Base-by-base conservation (phyloP, 1,284 basidiomycete species). In the Pseudozyma hubeiensis region DNA sequence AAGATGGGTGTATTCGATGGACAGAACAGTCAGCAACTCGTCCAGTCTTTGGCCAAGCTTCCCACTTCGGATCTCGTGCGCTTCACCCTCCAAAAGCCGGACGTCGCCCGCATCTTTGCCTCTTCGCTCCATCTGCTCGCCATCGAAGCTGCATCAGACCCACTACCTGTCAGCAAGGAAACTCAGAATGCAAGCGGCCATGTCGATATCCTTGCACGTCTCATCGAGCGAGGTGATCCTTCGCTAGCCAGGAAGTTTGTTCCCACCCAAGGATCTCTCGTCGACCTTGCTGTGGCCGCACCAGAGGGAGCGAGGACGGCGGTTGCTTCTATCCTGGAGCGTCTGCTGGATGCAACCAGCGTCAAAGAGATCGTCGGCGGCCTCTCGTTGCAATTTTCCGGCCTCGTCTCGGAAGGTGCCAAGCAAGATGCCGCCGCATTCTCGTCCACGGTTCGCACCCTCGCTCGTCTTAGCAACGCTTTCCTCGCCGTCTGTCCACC, bases 201-300 rank as follows among this genome's bases (percentile, higher is more conserved):
- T 53, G 59, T 69, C 34, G 50, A 64, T 13, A 65, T 73, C 44
- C 65, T 77, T 9, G 41, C 57, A 10, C 58, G 57, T 3, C 58
- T 72, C 43, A 64, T 77, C 54, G 66, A 73, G 41, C 48, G 75
- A 16, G 75, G 75, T 17, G 75, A 77, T 44, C 75, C 75, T 9
- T 73, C 75, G 8, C 53, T 77, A 16, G 69, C 70, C 1, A 52
- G 75, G 7, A 69, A 58, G 46, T 65, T 77, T 30, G 55, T 77
- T 7, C 75, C 75, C 11, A 66, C 65, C 3, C 60, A 65, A 24
- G 63, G 66, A 8, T 63, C 75, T 5, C 53, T 77, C 17, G 52
- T 77, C 24, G 75, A 77, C 34, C 58, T 77, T 44, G 62, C 69
- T 19, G 47, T 61, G 5, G 63, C 53, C n/a, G 48, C 65, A 7